These are phyloP conservation scores for Calonectria crousiana DNA, from an alignment of 2,329 filamentous ascomycete genomes.

Conservation along the genomic window DNA sequence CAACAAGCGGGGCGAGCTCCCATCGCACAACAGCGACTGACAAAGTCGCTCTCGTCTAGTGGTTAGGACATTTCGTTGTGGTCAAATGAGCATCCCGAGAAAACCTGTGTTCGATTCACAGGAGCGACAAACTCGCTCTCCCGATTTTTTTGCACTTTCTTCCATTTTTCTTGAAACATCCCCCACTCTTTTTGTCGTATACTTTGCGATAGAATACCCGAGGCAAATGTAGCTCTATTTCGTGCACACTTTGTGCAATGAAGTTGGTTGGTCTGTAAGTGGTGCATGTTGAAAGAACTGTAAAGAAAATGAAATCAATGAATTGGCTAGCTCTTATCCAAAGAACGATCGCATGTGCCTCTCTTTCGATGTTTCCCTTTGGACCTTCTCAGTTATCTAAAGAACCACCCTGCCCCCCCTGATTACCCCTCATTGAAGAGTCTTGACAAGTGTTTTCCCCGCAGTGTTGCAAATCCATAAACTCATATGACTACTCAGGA, in stretches of 20 bases:
- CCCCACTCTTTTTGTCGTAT: not conserved
- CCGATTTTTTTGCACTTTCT: not conserved
- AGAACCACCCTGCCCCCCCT: not conserved
- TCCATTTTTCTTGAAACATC: not conserved
- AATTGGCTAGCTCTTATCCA: not conserved
- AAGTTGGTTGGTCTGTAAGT: not conserved
- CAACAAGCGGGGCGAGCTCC: not conserved
- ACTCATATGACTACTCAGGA: not conserved
- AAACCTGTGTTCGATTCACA: conserved; percentile 29
- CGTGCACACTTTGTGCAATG: not conserved
- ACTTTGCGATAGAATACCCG: not conserved
- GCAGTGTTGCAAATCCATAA: not conserved
- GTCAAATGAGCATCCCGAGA: conserved; percentile 17
- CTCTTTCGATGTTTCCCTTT: not conserved
- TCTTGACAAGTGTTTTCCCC: not conserved
- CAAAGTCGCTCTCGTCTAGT: conserved; percentile 13
- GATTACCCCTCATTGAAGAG: not conserved
- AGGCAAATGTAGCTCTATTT: not conserved
- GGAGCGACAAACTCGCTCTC: conserved; percentile 11
- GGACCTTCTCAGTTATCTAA: not conserved
- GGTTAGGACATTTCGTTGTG: conserved; percentile 29
- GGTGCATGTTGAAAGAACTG: not conserved
- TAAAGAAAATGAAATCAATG: not conserved
- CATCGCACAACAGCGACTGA: not conserved
- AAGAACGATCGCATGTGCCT: not conserved